Evolutionary conservation across 768 basidiomycete species (phyloP).

Genomic region (Leccinum ochraceum): DNA sequence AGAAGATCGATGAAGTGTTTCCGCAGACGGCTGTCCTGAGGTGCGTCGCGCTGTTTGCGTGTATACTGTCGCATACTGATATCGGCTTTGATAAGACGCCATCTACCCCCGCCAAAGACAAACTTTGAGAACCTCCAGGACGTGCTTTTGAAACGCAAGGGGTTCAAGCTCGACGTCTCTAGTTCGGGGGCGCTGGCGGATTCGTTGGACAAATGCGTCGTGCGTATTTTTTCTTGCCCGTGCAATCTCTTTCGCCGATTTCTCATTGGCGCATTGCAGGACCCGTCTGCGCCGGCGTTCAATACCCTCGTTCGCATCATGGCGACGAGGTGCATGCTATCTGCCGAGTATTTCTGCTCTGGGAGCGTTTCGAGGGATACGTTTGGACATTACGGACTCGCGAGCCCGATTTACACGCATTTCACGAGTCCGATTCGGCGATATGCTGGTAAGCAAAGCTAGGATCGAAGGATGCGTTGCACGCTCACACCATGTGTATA

Average conservation of each 20-base stretch:
- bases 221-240: conserved; percentile 40
- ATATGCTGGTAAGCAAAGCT: conserved; percentile 68
- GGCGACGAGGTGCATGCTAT: conserved; percentile 98
- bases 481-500: not conserved
- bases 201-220: conserved; percentile 86
- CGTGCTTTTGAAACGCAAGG: conserved; percentile 82
- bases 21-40: conserved; percentile 94
- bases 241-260: not conserved
- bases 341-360: conserved; percentile 97
- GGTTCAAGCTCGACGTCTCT: conserved; percentile 83
- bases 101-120: conserved; percentile 80
- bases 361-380: conserved; percentile 91
- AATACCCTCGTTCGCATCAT: conserved; percentile 98
- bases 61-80: conserved; percentile 6
- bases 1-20: conserved; percentile 90
- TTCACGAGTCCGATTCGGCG: conserved; percentile 97
- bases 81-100: not conserved
- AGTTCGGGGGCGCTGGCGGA: conserved; percentile 87
- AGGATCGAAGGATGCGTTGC: not conserved
- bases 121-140: conserved; percentile 98
- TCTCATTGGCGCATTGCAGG: conserved; percentile 45
- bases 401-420: conserved; percentile 95
- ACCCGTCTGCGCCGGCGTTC: conserved; percentile 82
- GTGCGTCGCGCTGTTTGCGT: conserved; percentile 34
- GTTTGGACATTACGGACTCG: conserved; percentile 97